Evolutionary conservation across 257 asterid genomes (phyloP).

Genomic region (Solanum clarkiae): DNA sequence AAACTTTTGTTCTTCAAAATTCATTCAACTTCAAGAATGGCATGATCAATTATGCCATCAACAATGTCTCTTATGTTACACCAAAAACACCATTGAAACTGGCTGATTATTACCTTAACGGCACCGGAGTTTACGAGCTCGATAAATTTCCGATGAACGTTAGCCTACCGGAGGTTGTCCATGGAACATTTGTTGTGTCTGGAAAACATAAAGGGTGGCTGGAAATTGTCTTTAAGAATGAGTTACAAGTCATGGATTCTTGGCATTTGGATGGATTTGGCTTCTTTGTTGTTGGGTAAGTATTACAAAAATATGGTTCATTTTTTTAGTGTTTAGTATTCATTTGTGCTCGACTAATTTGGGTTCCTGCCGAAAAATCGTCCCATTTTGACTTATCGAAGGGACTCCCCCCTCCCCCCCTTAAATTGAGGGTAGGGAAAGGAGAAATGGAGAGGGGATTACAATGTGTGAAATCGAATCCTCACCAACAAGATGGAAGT

Average conservation of each 20-base stretch:
- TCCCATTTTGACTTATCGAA: background rate
- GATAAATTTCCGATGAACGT: constrained; percentile 30
- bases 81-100: constrained; percentile 45
- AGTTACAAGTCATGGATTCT: constrained; percentile 19
- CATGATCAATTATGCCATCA: constrained; percentile 17
- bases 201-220: constrained; percentile 57
- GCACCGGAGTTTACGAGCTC: constrained; percentile 43
- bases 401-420: too few relatives aligned
- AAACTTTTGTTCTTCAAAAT: constrained; percentile 41
- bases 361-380: rapidly evolving
- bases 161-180: background rate
- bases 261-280: constrained; percentile 77
- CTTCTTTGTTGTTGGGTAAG: constrained; percentile 59
- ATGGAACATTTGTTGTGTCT: constrained; percentile 41
- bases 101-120: constrained; percentile 46
- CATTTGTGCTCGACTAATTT: background rate
- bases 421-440: too few relatives aligned
- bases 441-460: too few relatives aligned
- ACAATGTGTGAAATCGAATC: too few relatives aligned
- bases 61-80: constrained; percentile 34
- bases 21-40: constrained; percentile 5
- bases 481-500: too few relatives aligned
- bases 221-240: constrained; percentile 49
- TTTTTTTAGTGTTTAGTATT: background rate
- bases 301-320: background rate